Evolutionary conservation across 192 early-diverging fungal species (phyloP).

Genomic region (Rhizoclosmatium globosum): DNA sequence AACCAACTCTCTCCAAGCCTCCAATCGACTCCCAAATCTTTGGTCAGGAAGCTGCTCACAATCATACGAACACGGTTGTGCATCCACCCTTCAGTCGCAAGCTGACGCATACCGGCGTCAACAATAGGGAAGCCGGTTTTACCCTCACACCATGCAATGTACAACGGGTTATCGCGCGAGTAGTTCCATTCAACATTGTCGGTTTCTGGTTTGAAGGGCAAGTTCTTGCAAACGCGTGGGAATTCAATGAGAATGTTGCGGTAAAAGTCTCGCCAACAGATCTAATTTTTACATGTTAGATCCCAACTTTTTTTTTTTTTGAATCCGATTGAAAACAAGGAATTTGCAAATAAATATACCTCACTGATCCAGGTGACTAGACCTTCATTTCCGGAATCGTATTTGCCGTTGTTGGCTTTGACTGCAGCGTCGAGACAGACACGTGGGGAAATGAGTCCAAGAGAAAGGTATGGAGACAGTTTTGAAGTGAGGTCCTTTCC

Average conservation of each 20-base stretch:
- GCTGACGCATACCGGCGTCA: conserved; percentile 65
- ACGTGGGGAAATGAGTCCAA: conserved; percentile 60
- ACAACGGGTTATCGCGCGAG: conserved; percentile 46
- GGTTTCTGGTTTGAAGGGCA: conserved; percentile 60
- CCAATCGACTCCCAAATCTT: conserved; percentile 70
- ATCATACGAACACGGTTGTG: conserved; percentile 72
- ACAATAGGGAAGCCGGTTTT: conserved; percentile 57
- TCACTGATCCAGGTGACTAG: conserved; percentile 68
- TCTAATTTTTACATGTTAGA: conserved; percentile 14
- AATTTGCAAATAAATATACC: conserved; percentile 40
- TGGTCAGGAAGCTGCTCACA: conserved; percentile 58
- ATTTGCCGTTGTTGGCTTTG: conserved; percentile 53
- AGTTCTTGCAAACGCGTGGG: conserved; percentile 65
- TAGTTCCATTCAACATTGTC: conserved; percentile 62
- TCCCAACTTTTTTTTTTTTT: no score
- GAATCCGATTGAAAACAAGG: no score
- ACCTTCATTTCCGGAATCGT: conserved; percentile 60
- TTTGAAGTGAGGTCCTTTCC: conserved; percentile 35
- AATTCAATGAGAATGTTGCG: conserved; percentile 62
- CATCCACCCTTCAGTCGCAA: conserved; percentile 68
- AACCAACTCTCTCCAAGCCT: conserved; percentile 74
- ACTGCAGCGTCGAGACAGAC: conserved; percentile 60
- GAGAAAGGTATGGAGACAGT: conserved; percentile 61
- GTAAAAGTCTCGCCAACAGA: conserved; percentile 77
- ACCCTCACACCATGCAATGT: conserved; percentile 68